Conservation (phyloP, 2,329 filamentous ascomycete species). For the Sclerotiophoma versabilis region DNA sequence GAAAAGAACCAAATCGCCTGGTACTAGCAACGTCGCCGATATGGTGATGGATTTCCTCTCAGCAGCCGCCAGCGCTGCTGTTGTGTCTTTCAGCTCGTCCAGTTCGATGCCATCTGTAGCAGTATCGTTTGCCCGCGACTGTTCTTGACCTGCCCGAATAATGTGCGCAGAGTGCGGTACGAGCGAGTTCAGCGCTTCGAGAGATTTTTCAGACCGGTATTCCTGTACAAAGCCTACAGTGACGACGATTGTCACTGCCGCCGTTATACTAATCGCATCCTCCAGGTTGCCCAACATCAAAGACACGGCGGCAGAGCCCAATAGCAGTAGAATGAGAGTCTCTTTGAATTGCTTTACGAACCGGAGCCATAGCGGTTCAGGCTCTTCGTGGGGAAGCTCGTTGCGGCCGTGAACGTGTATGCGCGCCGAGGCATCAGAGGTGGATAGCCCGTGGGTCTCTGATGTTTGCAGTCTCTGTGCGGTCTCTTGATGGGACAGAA, state of each 20-base stretch:
- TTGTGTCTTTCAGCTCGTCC: slow-evolving; percentile 60
- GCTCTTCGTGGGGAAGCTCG: slow-evolving; percentile 91
- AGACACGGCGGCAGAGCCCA: slow-evolving; percentile 87
- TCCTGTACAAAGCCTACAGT: slow-evolving; percentile 96
- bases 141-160: slow-evolving; percentile 64
- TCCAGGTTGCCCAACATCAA: slow-evolving; percentile 92
- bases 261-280: slow-evolving; percentile 92
- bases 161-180: slow-evolving; percentile 96
- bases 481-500: slow-evolving; percentile 78
- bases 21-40: slow-evolving; percentile 85
- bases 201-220: slow-evolving; percentile 95
- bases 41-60: slow-evolving; percentile 83
- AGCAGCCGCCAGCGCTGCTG: slow-evolving; percentile 67
- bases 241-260: slow-evolving; percentile 96
- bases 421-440: slow-evolving; percentile 80
- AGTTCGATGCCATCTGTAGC: slow-evolving; percentile 53
- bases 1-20: slow-evolving; percentile 91
- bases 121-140: slow-evolving; percentile 32
- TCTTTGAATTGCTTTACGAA: slow-evolving; percentile 98
- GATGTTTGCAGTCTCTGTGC: slow-evolving; percentile 82
- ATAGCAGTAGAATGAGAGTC: slow-evolving; percentile 88
- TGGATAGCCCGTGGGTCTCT: slow-evolving; percentile 79
- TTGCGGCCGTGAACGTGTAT: slow-evolving; percentile 86
- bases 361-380: slow-evolving; percentile 92
- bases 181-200: slow-evolving; percentile 91